Evolutionary conservation across 2,329 filamentous ascomycete species (phyloP).

Genomic region (Geoglossum cookeanum): DNA sequence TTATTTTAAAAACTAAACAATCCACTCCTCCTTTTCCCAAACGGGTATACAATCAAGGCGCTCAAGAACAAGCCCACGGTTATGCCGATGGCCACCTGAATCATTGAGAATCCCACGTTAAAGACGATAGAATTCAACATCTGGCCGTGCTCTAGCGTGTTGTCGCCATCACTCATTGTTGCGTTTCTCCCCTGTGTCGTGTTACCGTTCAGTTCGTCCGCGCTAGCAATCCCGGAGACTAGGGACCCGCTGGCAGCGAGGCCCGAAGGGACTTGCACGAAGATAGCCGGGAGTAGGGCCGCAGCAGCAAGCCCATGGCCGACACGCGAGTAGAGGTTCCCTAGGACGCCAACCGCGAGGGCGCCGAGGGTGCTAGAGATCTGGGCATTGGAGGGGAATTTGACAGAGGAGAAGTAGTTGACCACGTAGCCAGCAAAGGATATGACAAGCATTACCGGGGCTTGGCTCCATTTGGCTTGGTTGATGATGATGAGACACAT

Average conservation of each 20-base stretch:
- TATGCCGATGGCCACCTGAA: constrained; percentile 42
- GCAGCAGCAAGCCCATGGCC: constrained; percentile 66
- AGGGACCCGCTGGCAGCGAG: constrained; percentile 38
- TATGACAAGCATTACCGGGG: constrained; percentile 57
- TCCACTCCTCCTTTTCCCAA: constrained; percentile 38
- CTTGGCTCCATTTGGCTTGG: constrained; percentile 62
- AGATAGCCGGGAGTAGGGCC: constrained; percentile 72
- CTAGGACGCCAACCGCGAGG: constrained; percentile 54
- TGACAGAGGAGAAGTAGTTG: constrained; percentile 50
- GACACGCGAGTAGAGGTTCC: constrained; percentile 56
- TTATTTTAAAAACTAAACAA: constrained; percentile 31
- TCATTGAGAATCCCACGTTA: constrained; percentile 36
- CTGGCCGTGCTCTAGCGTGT: not conserved
- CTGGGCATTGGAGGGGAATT: constrained; percentile 50
- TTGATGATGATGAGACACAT: constrained; percentile 61
- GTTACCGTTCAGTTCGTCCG: constrained; percentile 21
- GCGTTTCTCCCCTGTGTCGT: not conserved
- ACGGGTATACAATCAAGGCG: constrained; percentile 22
- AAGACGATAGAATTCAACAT: constrained; percentile 24
- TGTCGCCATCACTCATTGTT: not conserved
- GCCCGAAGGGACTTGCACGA: constrained; percentile 44
- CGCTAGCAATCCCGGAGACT: constrained; percentile 36
- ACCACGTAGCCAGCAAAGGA: constrained; percentile 55
- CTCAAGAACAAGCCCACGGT: constrained; percentile 41
- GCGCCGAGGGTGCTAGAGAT: constrained; percentile 63